Percentiles rank a stretch among this genome's conserved stretches.
These are phyloP conservation scores for Leptosphaerulina australis DNA, from an alignment of 2,329 filamentous ascomycete species.

Conservation along the genomic window DNA sequence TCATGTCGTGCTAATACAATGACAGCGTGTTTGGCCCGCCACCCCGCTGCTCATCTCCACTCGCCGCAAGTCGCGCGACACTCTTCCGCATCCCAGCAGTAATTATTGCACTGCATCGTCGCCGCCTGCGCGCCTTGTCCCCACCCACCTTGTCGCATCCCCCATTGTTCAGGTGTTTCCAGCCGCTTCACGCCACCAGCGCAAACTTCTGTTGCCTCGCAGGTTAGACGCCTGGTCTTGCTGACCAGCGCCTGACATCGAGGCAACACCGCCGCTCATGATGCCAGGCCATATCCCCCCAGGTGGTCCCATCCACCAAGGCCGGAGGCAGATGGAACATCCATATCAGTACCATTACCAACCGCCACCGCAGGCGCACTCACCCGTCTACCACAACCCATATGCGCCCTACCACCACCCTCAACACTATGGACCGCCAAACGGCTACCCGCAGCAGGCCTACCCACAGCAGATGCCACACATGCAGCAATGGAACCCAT, in stretches of 20 bases:
- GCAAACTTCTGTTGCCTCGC: conserved; percentile 44
- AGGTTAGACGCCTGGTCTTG: conserved; percentile 46
- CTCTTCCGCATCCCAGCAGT: conserved; percentile 35
- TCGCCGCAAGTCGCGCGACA: conserved; percentile 38
- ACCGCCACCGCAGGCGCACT: conserved; percentile 45
- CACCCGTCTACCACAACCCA: conserved; percentile 47
- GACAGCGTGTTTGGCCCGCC: conserved; percentile 32
- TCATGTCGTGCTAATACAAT: conserved; percentile 47
- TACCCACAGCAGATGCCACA: conserved; percentile 49
- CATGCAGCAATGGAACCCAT: conserved; percentile 50
- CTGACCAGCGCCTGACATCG: conserved; percentile 48
- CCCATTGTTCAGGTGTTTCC: conserved; percentile 46
- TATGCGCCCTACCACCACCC: conserved; percentile 46
- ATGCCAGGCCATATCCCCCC: conserved; percentile 66
- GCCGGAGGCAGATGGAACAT: conserved; percentile 50
- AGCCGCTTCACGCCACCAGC: conserved; percentile 34
- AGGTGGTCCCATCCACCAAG: conserved; percentile 48
- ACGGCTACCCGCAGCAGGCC: conserved; percentile 38
- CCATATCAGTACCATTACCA: conserved; percentile 41
- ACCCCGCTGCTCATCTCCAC: conserved; percentile 28
- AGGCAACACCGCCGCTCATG: conserved; percentile 59
- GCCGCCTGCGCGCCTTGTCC: conserved; percentile 58
- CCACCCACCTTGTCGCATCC: conserved; percentile 56
- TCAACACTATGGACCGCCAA: conserved; percentile 51
- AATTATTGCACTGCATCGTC: conserved; percentile 26